These are phyloP conservation scores for Coprinopsis sp. DNA, from an alignment of 768 basidiomycete species.

Conservation along the genomic window DNA sequence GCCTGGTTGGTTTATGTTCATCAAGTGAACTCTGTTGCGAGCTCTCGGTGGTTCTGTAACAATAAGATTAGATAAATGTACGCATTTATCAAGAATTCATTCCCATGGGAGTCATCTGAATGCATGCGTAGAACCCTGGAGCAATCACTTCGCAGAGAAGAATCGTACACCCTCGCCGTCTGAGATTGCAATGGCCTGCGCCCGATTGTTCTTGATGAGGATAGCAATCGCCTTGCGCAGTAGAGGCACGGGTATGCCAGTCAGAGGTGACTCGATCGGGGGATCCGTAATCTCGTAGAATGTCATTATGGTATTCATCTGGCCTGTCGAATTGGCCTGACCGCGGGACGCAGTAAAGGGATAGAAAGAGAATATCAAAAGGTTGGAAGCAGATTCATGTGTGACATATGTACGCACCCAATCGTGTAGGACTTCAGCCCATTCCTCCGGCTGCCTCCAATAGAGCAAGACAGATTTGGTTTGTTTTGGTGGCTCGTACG, in stretches of 20 bases:
- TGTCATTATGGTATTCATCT: constrained; percentile 80
- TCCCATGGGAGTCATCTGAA: too few relatives aligned
- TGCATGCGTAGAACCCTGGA: too few relatives aligned
- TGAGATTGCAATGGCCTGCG: constrained; percentile 69
- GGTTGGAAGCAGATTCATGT: too few relatives aligned
- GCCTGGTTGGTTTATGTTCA: too few relatives aligned
- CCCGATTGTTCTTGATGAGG: constrained; percentile 61
- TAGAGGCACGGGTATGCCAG: constrained; percentile 62
- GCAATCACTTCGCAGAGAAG: constrained; percentile 44
- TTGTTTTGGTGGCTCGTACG: constrained; percentile 75
- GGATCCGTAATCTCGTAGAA: constrained; percentile 86
- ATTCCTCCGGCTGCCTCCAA: constrained; percentile 80
- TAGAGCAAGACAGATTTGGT: constrained; percentile 62
- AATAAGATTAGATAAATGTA: too few relatives aligned
- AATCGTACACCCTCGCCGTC: constrained; percentile 85
- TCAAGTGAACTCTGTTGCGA: too few relatives aligned
- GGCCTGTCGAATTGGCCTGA: constrained; percentile 71
- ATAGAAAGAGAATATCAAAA: too few relatives aligned
- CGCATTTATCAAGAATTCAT: too few relatives aligned
- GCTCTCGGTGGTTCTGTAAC: too few relatives aligned
- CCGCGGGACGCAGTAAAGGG: constrained; percentile 1
- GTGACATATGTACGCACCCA: constrained; percentile 51
- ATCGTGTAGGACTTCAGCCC: constrained; percentile 76
- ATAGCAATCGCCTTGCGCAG: constrained; percentile 65
- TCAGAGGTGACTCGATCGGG: constrained; percentile 61